phyloP scores from a whole-genome alignment of 805 yeast species.

The Metschnikowia anglica region DNA sequence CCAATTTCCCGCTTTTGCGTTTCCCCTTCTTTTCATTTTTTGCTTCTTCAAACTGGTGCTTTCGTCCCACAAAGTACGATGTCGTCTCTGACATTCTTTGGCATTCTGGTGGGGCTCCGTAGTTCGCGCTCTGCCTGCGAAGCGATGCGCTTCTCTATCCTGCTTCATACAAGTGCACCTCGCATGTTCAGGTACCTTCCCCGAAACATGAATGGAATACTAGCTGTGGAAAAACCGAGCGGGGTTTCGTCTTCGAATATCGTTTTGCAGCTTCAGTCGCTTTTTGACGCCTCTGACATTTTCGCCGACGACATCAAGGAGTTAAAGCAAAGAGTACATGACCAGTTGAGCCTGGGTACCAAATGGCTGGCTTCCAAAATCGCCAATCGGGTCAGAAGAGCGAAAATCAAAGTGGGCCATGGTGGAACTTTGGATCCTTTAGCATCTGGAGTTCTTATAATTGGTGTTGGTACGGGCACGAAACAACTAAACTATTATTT shows the following conservation, averaged over 20 bases:
- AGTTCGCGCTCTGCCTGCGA: neutral
- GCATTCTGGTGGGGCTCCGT: too few relatives aligned
- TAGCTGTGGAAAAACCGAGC: constrained; percentile 87
- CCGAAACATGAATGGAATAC: constrained; percentile 76
- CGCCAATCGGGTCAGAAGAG: constrained; percentile 49
- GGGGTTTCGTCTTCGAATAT: constrained; percentile 81
- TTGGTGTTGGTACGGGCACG: constrained; percentile 93
- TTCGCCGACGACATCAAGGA: constrained; percentile 55
- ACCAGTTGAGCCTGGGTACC: constrained; percentile 38
- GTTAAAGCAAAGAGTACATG: constrained; percentile 46
- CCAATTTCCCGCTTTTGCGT: too few relatives aligned
- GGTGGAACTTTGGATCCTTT: constrained; percentile 97
- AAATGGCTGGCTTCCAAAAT: constrained; percentile 47
- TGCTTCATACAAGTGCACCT: too few relatives aligned
- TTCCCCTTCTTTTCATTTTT: too few relatives aligned
- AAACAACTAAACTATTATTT: constrained; percentile 72
- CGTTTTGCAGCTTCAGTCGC: constrained; percentile 60
- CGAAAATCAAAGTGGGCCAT: constrained; percentile 88
- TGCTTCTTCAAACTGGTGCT: too few relatives aligned
- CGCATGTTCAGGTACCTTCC: constrained; percentile 6
- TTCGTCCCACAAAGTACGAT: too few relatives aligned
- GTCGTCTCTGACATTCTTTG: too few relatives aligned
- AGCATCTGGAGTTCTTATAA: constrained; percentile 90
- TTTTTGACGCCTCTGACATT: constrained; percentile 57
- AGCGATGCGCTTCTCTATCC: too few relatives aligned